Evolutionary conservation across 345 rosid genomes (phyloP), one percentile per base, ranked within the genome.

Genomic region (Dipteronia dyeriana): DNA sequence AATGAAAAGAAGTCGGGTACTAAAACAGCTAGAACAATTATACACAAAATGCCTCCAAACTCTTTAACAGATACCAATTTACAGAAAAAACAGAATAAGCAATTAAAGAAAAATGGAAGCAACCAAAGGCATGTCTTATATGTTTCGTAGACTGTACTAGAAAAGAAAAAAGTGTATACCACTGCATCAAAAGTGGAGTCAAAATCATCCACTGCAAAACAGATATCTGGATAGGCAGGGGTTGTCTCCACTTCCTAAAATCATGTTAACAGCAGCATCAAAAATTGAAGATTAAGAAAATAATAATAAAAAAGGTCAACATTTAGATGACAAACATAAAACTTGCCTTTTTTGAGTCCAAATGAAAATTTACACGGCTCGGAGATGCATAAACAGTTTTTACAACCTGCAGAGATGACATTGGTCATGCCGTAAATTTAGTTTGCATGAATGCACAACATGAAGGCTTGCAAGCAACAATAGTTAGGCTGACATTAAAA

Each of bases 381-480:
- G 99, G 97, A 78, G 99, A 97, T 71, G 99, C 99, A 84, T 94
- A 97, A 71, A 91, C 97, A 73, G 93, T 94, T 87, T 97, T 97
- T 77, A 92, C 93, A 79, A 97, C 94, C 97, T 97, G 88, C 84
- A 87, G 19, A 67, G 39, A 70, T 57, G 61, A 72, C 72, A 76
- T 26, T 79, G 62, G 65, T 45, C 62, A 79, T 41, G 77, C 66
- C 23, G 41, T n/a, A 77, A 62, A 78, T 71, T 79, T 70, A 76
- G 65, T 74, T 74, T 41, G 67, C 34, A 67, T 7, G 66, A 63
- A 63, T 51, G 54, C 29, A 73, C 16, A 68, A 41, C 47, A 43
- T 70, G 49, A 26, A 60, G 71, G 53, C 26, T 76, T 66, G 12
- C 56, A 66, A 45, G 41, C 60, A 34, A 70, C 64, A 45, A 20